phyloP scores from a whole-genome alignment of 257 asterid species.

The Anisodus tanguticus region DNA sequence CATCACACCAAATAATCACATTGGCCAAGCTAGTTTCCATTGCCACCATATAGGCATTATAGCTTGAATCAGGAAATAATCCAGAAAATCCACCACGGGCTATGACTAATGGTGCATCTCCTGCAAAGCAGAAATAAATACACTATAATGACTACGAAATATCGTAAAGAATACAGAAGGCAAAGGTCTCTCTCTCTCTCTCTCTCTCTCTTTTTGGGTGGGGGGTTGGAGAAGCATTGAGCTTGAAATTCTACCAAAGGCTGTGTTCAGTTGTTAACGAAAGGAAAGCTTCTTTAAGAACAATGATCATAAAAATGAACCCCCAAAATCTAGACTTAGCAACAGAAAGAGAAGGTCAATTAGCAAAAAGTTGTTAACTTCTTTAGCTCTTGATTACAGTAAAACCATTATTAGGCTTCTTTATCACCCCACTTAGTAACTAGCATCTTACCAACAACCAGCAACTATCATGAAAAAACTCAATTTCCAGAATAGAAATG shows the following conservation, averaged over 20 bases:
- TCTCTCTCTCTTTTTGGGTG: too few relatives aligned
- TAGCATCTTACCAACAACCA: neutral
- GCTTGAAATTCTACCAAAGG: neutral
- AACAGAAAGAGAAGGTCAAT: neutral
- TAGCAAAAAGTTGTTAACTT: neutral
- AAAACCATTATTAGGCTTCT: neutral
- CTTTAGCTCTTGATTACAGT: neutral
- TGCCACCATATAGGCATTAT: conserved; percentile 51
- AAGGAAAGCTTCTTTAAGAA: neutral
- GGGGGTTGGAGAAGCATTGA: neutral
- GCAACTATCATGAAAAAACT: too few relatives aligned
- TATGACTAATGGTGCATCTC: conserved; percentile 66
- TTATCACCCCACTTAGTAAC: neutral
- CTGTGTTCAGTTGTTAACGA: neutral
- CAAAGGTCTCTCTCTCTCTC: too few relatives aligned
- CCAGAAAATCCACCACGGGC: conserved; percentile 93
- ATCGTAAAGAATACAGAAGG: neutral
- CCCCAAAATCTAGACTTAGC: neutral
- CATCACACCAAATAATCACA: conserved; percentile 69
- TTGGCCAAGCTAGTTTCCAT: conserved; percentile 43
- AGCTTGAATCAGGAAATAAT: conserved; percentile 71
- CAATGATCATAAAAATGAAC: neutral
- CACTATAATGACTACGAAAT: neutral
- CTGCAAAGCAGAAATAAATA: conserved; percentile 45
- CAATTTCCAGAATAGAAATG: too few relatives aligned